phyloP scores from a whole-genome alignment of 192 early-diverging fungal genomes.

The Backusella tarrabulga region DNA sequence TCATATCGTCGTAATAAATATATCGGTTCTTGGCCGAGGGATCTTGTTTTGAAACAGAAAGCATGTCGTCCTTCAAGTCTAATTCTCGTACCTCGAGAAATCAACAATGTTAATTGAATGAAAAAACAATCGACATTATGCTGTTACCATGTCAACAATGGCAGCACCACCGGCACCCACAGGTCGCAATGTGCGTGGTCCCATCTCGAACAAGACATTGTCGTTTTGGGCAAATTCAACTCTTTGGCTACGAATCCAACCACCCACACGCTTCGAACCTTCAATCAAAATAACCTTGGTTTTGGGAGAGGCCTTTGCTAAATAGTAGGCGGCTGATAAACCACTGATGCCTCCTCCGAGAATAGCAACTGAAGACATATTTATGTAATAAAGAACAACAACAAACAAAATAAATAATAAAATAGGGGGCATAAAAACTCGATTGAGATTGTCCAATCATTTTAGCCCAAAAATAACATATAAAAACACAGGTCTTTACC shows the following conservation, averaged over 20 bases:
- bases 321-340: conserved; percentile 80
- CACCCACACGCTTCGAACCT: conserved; percentile 67
- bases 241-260: conserved; percentile 80
- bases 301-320: conserved; percentile 47
- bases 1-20: conserved; percentile 68
- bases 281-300: conserved; percentile 75
- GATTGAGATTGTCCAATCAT: not conserved
- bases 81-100: conserved; percentile 55
- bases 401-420: not conserved
- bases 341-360: conserved; percentile 93
- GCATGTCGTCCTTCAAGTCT: conserved; percentile 31
- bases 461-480: not conserved
- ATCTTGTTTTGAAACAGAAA: conserved; percentile 60
- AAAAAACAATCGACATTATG: not conserved
- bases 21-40: conserved; percentile 80
- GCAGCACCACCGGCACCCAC: conserved; percentile 64
- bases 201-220: conserved; percentile 67
- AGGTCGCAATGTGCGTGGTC: conserved; percentile 83
- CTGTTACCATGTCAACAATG: conserved; percentile 75
- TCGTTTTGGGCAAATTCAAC: conserved; percentile 34
- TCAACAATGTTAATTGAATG: conserved; percentile 12
- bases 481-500: not conserved
- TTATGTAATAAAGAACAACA: not conserved
- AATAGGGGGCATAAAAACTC: not conserved
- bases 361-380: conserved; percentile 52